Evolutionary conservation across 23 red algal genomes (phyloP), one percentile per base, ranked within the genome.

Genomic region (Gracilaria vermiculophylla): DNA sequence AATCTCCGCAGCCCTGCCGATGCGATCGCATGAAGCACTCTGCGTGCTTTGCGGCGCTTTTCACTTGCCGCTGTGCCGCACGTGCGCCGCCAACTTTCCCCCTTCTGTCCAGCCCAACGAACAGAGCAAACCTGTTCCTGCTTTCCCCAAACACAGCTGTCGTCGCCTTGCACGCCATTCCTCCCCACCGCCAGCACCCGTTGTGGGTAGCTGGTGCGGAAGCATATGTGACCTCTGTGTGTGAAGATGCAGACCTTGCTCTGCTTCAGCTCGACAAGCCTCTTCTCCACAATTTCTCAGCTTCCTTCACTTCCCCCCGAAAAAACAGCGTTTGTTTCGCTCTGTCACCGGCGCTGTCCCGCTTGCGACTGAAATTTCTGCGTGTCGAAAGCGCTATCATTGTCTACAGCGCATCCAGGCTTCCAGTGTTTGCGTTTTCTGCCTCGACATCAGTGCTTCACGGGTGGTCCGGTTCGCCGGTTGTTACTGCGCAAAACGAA

Each of bases 391-490:
- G 48, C 21, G 48, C 24, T 1, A 11, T 76, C 43, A 34, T 76
- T 14, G 23, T 53, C 5, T 76, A 51, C 16, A n/a, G 23, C 42
- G 70, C 43, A 32, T 48, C 70, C 28, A 51, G 42, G 32, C 21
- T 76, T 19, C 70, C 70, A 13, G 43, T 76, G 8, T 51, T 76
- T 29, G 42, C 28, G 16, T 76, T 76, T 19, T 48, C 42, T 6
- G 70, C 70, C 0, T 48, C 42, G 2, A 5, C 14, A 48, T 2
- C 70, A 5, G 43, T 53, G 32, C 21, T 76, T 51, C 42, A n/a
- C 0, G 70, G 70, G 17, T 76, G 70, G 39, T 76, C 70, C n/a
- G 70, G 70, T 29, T 76, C 43, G 6, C 70, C 70, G 44, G 70
- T 76, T 12, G 17, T 49, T 47, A 48, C 23, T 15, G 39, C 42